phyloP scores from a whole-genome alignment of 73 alveolate species.

The Breviolum minutum region DNA sequence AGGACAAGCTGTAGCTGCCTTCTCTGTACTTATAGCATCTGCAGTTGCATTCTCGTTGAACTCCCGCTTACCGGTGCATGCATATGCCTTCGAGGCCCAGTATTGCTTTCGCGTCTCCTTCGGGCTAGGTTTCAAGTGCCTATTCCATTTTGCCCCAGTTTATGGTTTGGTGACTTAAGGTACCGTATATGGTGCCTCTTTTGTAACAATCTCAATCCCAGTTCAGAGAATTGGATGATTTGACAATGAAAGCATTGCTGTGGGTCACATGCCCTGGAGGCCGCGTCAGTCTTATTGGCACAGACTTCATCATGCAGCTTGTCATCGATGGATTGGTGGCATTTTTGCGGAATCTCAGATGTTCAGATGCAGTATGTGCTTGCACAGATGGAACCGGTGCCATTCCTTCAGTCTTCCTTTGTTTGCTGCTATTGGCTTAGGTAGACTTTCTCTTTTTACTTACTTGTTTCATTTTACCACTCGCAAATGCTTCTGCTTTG shows the following conservation, averaged over 20 bases:
- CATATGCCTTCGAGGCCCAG: not conserved
- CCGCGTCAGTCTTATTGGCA: not conserved
- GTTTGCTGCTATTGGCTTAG: not conserved
- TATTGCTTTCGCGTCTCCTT: no score
- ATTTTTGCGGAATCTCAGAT: slow-evolving; percentile 20
- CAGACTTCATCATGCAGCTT: slow-evolving; percentile 15
- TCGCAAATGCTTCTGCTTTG: no score
- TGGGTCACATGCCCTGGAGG: not conserved
- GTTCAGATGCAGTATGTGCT: slow-evolving; percentile 54
- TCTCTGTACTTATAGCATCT: not conserved
- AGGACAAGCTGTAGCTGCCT: slow-evolving; percentile 36
- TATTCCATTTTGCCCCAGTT: no score
- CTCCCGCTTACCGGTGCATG: not conserved
- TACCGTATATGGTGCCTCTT: no score
- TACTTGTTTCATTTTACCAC: not conserved
- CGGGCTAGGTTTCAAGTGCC: no score
- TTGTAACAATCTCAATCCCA: no score
- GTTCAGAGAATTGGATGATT: no score
- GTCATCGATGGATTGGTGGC: slow-evolving; percentile 51
- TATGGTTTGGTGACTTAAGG: no score
- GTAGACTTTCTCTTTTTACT: not conserved
- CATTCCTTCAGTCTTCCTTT: slow-evolving; percentile 27
- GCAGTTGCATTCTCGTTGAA: not conserved
- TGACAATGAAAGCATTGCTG: not conserved
- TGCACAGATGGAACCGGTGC: slow-evolving; percentile 76